Evolutionary conservation across 331 rosid species (phyloP).

Genomic region (Malus hybrid): DNA sequence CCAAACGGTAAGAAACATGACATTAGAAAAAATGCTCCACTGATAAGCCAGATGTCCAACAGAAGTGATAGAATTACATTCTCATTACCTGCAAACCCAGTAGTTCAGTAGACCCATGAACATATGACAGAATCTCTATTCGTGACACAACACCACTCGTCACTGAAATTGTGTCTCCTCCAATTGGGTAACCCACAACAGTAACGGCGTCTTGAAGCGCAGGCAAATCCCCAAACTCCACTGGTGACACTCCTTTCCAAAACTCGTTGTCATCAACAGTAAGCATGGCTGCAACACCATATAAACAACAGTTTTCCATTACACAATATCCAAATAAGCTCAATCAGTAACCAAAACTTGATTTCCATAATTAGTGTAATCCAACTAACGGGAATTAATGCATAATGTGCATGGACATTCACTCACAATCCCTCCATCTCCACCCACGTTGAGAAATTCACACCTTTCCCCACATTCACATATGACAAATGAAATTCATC

Average conservation of each 20-base stretch:
- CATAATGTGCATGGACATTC: not conserved
- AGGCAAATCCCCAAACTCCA: slow-evolving; percentile 45
- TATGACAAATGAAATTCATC: not conserved
- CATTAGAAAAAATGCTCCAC: not conserved
- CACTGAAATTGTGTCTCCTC: slow-evolving; percentile 53
- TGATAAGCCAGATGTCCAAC: not conserved
- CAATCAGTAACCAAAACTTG: not conserved
- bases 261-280: slow-evolving; percentile 45
- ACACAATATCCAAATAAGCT: not conserved
- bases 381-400: not conserved
- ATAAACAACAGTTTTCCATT: not conserved
- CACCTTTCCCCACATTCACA: not conserved
- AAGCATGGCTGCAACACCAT: slow-evolving; percentile 38
- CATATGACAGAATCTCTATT: slow-evolving; percentile 46
- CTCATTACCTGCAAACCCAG: slow-evolving; percentile 45
- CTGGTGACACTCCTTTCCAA: slow-evolving; percentile 42
- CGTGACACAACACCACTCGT: slow-evolving; percentile 52
- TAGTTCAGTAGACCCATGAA: slow-evolving; percentile 45
- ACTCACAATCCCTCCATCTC: not conserved
- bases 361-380: not conserved
- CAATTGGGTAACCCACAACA: slow-evolving; percentile 50
- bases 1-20: not conserved
- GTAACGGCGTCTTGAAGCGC: slow-evolving; percentile 46
- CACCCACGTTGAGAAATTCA: not conserved
- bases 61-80: not conserved